Evolutionary conservation across 2,329 filamentous ascomycete species (phyloP).

Genomic region (Fusarium neocosmosporiellum): DNA sequence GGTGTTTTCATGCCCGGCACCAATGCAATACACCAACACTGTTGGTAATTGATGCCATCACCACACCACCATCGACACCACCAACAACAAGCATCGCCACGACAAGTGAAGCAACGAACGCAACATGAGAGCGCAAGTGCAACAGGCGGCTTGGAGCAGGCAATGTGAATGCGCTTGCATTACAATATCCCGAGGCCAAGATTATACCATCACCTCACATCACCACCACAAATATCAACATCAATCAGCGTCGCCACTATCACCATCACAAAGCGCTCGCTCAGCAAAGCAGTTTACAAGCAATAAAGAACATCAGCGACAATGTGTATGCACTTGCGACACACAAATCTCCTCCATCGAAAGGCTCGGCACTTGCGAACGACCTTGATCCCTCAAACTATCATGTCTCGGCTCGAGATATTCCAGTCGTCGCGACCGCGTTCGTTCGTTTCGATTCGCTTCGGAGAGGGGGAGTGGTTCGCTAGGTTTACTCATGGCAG

Average conservation of each 20-base stretch:
- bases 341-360: not conserved
- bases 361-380: not conserved
- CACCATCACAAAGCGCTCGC: not conserved
- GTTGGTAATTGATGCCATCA: constrained; percentile 11
- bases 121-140: not conserved
- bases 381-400: not conserved
- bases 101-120: not conserved
- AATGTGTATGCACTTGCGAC: not conserved
- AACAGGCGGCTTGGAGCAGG: not conserved
- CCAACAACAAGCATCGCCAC: not conserved
- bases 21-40: not conserved
- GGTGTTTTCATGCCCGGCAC: constrained; percentile 22
- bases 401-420: not conserved
- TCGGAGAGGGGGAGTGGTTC: not conserved
- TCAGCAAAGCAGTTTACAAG: not conserved
- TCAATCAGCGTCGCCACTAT: not conserved
- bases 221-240: not conserved
- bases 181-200: not conserved
- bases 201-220: not conserved
- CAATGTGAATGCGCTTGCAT: constrained; percentile 11
- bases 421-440: not conserved
- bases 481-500: not conserved
- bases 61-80: not conserved
- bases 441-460: not conserved
- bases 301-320: not conserved